These are phyloP conservation scores for Candida odintsovae DNA, from an alignment of 805 yeast genomes.

Conservation along the genomic window DNA sequence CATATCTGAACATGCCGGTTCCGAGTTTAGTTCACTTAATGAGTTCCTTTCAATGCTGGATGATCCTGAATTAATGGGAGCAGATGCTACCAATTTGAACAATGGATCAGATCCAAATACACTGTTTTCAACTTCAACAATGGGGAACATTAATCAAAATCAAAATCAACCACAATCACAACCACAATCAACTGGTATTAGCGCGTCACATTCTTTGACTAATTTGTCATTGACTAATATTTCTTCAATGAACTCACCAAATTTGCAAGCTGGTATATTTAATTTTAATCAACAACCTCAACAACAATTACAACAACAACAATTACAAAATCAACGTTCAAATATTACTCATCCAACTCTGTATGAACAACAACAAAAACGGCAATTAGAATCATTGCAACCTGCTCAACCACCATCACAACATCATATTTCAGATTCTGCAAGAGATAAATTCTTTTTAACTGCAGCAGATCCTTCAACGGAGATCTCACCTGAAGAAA, in stretches of 20 bases:
- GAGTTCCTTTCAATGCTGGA: conserved; percentile 89
- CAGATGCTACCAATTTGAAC: conserved; percentile 9
- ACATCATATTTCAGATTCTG: conserved; percentile 48
- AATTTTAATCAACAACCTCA: conserved; percentile 8
- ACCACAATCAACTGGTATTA: conserved; percentile 3
- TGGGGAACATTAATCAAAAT: not conserved
- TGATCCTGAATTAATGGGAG: conserved; percentile 65
- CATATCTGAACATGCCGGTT: conserved; percentile 87
- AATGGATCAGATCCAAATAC: not conserved
- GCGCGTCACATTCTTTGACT: conserved; percentile 23
- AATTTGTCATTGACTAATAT: conserved; percentile 21
- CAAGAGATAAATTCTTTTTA: conserved; percentile 85
- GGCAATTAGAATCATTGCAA: not conserved
- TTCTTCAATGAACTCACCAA: conserved; percentile 20
- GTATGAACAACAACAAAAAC: conserved; percentile 11
- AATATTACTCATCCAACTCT: conserved; percentile 5
- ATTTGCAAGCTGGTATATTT: conserved; percentile 11
- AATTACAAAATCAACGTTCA: conserved; percentile 5
- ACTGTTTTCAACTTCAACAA: conserved; percentile 1
- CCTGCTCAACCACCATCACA: conserved; percentile 9
- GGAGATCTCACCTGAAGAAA: conserved; percentile 88
- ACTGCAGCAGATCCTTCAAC: conserved; percentile 98
- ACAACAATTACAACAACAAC: conserved; percentile 6
- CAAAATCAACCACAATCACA: conserved; percentile 1
- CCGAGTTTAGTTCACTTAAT: conserved; percentile 84